A percentile compares a stretch with the other conserved stretches of the same genome.
These are phyloP conservation scores for Claviceps purpurea DNA, from an alignment of 2,329 filamentous ascomycete genomes.

Conservation along the genomic window DNA sequence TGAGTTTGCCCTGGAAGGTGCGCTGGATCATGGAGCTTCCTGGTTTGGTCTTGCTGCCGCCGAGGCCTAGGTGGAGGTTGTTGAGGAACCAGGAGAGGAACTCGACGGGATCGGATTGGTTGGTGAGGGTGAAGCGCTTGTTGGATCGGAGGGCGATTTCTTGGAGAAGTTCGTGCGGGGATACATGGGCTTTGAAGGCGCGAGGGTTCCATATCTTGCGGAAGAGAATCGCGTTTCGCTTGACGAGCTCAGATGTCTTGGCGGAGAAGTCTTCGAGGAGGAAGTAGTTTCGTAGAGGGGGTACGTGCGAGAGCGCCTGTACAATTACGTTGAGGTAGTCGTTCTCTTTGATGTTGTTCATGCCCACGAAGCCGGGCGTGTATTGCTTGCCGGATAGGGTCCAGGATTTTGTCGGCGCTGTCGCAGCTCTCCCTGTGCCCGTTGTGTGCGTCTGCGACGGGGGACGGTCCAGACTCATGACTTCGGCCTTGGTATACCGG, in stretches of 20 bases:
- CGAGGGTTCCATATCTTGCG: constrained; percentile 97
- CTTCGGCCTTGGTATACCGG: constrained; percentile 66
- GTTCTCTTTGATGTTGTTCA: constrained; percentile 99
- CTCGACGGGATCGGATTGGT: constrained; percentile 89
- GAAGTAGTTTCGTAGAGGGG: constrained; percentile 81
- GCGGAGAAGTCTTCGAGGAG: constrained; percentile 75
- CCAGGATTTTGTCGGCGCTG: constrained; percentile 35
- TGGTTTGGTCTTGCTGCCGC: constrained; percentile 77
- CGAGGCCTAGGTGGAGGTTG: constrained; percentile 81
- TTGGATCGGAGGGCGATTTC: constrained; percentile 82
- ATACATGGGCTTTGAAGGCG: constrained; percentile 93
- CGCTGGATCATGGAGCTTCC: constrained; percentile 77
- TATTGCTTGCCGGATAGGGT: constrained; percentile 78
- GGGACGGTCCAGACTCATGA: constrained; percentile 59
- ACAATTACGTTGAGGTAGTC: constrained; percentile 96
- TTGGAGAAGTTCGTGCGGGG: constrained; percentile 90
- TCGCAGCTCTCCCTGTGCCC: constrained; percentile 13
- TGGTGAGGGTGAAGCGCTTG: constrained; percentile 82
- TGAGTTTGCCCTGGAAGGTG: constrained; percentile 84
- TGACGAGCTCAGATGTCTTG: constrained; percentile 61
- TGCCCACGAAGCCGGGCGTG: constrained; percentile 86
- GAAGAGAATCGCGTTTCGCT: constrained; percentile 77
- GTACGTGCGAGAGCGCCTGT: constrained; percentile 80
- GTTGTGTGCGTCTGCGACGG: neutral
- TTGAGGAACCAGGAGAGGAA: constrained; percentile 98